Percentiles rank a stretch among this genome's conserved stretches.
Evolutionary conservation across 2,329 filamentous ascomycete genomes (phyloP).

Genomic region (Bisporella sp.): DNA sequence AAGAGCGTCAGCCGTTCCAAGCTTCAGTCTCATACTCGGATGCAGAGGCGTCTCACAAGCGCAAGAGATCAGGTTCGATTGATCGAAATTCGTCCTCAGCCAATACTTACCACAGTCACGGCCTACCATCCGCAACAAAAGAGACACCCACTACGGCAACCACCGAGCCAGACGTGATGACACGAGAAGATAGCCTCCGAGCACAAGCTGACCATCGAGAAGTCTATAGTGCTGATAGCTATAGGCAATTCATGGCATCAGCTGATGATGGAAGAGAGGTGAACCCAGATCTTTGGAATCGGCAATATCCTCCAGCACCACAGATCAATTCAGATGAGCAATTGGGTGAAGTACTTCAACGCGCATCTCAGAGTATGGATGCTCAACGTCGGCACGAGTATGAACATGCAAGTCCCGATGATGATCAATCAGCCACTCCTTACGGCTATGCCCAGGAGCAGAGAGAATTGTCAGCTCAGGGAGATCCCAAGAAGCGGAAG

Average conservation of each 20-base stretch:
- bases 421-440: conserved; percentile 26
- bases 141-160: conserved; percentile 23
- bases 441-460: conserved; percentile 28
- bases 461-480: conserved; percentile 37
- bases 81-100: conserved; percentile 34
- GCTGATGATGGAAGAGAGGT: conserved; percentile 17
- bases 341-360: conserved; percentile 43
- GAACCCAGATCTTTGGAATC: conserved; percentile 20
- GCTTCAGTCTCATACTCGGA: conserved; percentile 18
- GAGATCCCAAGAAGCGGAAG: conserved; percentile 63
- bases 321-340: conserved; percentile 41
- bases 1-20: conserved; percentile 18
- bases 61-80: conserved; percentile 62
- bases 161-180: conserved; percentile 27
- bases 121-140: conserved; percentile 28
- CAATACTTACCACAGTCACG: conserved; percentile 31
- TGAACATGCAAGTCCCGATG: conserved; percentile 30
- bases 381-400: conserved; percentile 28
- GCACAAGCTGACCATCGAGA: conserved; percentile 33
- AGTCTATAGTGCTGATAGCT: conserved; percentile 17
- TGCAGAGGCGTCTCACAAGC: conserved; percentile 45
- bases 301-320: conserved; percentile 35
- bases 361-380: conserved; percentile 36
- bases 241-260: conserved; percentile 17
- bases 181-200: conserved; percentile 40